Conservation (phyloP, 1,139 yeast genomes). For the Yamadazyma oceani region DNA sequence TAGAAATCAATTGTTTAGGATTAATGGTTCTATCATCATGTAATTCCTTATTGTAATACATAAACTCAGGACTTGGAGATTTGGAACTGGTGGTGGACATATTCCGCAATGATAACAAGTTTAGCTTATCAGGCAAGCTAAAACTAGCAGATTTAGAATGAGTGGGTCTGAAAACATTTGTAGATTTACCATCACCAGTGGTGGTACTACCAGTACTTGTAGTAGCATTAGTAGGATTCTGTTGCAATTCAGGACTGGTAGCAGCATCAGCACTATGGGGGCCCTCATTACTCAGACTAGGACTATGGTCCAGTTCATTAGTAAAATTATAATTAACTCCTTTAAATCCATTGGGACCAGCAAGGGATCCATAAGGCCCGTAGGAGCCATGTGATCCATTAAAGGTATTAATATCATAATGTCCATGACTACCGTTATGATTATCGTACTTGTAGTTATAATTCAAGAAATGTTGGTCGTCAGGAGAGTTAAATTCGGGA, state of each 20-base stretch:
- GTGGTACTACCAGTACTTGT: neutral
- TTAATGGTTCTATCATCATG: conserved; percentile 31
- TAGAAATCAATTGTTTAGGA: conserved; percentile 32
- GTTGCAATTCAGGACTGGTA: no score
- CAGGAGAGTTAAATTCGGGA: conserved; percentile 13
- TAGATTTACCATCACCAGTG: no score
- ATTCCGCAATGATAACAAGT: conserved; percentile 24
- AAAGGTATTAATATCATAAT: no score
- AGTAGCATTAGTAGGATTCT: neutral
- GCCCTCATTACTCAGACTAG: neutral
- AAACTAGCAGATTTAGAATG: conserved; percentile 14
- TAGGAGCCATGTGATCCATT: no score
- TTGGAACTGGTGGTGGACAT: conserved; percentile 13
- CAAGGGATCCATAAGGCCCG: neutral
- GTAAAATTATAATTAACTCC: no score
- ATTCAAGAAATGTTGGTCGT: conserved; percentile 7
- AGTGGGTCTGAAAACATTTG: neutral
- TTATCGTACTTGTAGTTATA: conserved; percentile 6
- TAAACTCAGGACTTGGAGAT: conserved; percentile 16
- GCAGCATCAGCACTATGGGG: neutral
- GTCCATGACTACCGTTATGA: neutral
- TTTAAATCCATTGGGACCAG: neutral
- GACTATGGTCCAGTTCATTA: neutral
- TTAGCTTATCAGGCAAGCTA: conserved; percentile 29
- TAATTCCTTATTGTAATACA: conserved; percentile 11